Evolutionary conservation across 805 yeast species (phyloP).

Genomic region (Metschnikowia noctiluminum): DNA sequence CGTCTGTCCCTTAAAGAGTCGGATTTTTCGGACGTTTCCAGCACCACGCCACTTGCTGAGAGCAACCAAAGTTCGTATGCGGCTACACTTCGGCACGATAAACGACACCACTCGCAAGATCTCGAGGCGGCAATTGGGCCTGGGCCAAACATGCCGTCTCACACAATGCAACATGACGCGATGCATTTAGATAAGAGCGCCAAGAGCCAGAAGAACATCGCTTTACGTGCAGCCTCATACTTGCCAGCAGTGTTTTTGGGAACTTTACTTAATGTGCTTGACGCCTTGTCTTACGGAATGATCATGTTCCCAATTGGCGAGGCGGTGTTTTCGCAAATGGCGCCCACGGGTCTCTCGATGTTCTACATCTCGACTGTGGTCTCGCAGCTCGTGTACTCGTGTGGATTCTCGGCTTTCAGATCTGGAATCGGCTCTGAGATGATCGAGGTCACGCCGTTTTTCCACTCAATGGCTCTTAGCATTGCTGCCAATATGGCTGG

Average conservation of each 20-base stretch:
- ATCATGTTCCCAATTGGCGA: conserved; percentile 91
- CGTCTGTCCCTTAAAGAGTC: conserved; percentile 2
- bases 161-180: background rate
- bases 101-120: background rate
- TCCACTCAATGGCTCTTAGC: conserved; percentile 87
- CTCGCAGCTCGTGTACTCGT: conserved; percentile 81
- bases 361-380: conserved; percentile 90
- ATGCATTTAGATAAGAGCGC: background rate
- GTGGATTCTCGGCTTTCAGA: conserved; percentile 87
- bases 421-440: conserved; percentile 96
- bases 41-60: conserved; percentile 15
- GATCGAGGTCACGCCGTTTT: conserved; percentile 99
- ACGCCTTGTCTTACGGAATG: conserved; percentile 96
- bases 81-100: conserved; percentile 3
- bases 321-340: conserved; percentile 70
- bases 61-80: conserved; percentile 9
- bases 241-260: conserved; percentile 87
- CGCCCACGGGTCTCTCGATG: conserved; percentile 89
- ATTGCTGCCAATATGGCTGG: conserved; percentile 53
- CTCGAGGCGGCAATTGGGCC: conserved; percentile 8
- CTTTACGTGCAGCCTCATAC: conserved; percentile 42
- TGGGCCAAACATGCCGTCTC: conserved; percentile 10
- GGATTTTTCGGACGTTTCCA: conserved; percentile 5
- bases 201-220: conserved; percentile 5
- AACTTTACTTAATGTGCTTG: conserved; percentile 77